phyloP scores from a whole-genome alignment of 2,329 filamentous ascomycete genomes.

The Xylaria sp. region DNA sequence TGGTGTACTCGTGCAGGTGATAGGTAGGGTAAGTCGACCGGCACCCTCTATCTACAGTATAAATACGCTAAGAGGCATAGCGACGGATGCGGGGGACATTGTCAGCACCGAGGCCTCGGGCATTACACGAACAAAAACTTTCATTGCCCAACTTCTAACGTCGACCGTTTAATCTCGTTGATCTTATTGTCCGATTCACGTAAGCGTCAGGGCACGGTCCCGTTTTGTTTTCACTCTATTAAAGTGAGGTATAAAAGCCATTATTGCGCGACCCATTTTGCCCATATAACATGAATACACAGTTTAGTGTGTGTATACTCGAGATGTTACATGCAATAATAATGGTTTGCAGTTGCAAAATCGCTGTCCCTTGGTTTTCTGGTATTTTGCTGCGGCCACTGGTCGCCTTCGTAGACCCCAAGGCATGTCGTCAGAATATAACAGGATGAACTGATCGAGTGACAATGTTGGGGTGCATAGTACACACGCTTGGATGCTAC shows the following conservation, averaged over 20 bases:
- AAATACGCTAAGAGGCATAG: no score
- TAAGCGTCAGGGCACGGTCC: slow-evolving; percentile 1
- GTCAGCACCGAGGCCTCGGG: slow-evolving; percentile 28
- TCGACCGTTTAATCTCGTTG: slow-evolving; percentile 12
- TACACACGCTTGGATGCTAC: slow-evolving; percentile 16
- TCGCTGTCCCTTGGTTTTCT: background rate
- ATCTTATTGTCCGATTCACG: slow-evolving; percentile 21
- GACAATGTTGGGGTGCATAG: slow-evolving; percentile 34
- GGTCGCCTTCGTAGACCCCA: slow-evolving; percentile 8
- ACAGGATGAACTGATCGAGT: slow-evolving; percentile 29
- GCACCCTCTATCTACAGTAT: no score
- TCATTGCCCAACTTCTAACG: slow-evolving; percentile 18
- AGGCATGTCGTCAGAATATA: slow-evolving; percentile 17
- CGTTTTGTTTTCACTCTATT: background rate
- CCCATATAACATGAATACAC: background rate
- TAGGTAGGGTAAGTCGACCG: no score
- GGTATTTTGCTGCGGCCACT: slow-evolving; percentile 7
- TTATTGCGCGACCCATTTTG: background rate
- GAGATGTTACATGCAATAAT: background rate
- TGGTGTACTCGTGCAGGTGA: no score
- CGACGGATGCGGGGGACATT: no score
- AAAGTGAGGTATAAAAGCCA: background rate
- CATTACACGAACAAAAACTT: slow-evolving; percentile 10
- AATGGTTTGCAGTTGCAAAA: background rate
- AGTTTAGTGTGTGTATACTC: background rate